These are phyloP conservation scores for Crithidia mellificae DNA, from an alignment of 208 protist genomes.

Conservation along the genomic window DNA sequence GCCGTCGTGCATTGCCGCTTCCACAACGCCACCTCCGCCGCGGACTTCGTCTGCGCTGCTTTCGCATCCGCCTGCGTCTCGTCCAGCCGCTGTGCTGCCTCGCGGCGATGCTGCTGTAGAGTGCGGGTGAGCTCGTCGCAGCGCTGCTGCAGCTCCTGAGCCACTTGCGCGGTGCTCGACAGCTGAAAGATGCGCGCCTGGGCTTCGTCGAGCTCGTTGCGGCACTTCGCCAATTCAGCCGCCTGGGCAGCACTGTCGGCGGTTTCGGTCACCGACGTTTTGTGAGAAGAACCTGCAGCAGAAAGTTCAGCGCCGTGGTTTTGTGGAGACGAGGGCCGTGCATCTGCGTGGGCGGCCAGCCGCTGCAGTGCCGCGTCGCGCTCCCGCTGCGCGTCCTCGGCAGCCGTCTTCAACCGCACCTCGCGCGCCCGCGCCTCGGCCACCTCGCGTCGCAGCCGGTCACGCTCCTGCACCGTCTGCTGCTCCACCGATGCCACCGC, in stretches of 20 bases:
- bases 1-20: conserved; percentile 17
- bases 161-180: conserved; percentile 20
- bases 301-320: too few species aligned
- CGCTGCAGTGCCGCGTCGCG: conserved; percentile 1
- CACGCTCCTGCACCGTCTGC: conserved; percentile 16
- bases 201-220: conserved; percentile 25
- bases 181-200: conserved; percentile 24
- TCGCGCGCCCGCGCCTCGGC: conserved; percentile 19
- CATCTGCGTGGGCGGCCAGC: neutral
- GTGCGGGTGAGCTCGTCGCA: conserved; percentile 21
- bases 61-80: neutral
- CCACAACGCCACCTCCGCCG: conserved; percentile 12
- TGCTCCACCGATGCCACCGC: conserved; percentile 18
- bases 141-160: conserved; percentile 28
- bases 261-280: neutral
- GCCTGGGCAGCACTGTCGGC: neutral
- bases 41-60: conserved; percentile 1
- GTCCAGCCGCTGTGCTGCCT: conserved; percentile 5
- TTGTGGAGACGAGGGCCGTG: too few species aligned
- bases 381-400: conserved; percentile 5
- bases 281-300: neutral
- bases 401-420: neutral
- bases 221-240: conserved; percentile 20
- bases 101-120: conserved; percentile 7
- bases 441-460: conserved; percentile 20